phyloP scores from a whole-genome alignment of 495 filamentous ascomycete genomes.

The Lasiosphaeria miniovina region DNA sequence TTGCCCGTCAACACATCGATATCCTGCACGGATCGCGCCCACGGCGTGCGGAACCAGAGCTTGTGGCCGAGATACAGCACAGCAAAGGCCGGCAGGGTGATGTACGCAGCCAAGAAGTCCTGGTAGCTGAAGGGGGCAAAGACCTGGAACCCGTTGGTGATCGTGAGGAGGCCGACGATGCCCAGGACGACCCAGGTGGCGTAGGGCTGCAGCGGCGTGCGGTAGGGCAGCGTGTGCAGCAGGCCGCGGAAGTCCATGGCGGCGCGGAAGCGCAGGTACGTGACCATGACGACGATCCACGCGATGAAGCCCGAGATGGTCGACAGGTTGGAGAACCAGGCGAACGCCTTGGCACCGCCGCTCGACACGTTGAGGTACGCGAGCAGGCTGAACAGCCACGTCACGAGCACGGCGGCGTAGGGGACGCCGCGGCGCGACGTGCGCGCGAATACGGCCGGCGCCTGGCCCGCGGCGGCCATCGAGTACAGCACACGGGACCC shows the following conservation, averaged over 20 bases:
- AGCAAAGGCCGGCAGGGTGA: conserved; percentile 45
- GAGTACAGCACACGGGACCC: conserved; percentile 76
- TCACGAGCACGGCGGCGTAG: conserved; percentile 57
- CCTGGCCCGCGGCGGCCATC: conserved; percentile 60
- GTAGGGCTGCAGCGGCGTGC: conserved; percentile 42
- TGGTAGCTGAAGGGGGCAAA: conserved; percentile 40
- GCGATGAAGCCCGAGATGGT: conserved; percentile 49
- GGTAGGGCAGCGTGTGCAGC: conserved; percentile 38
- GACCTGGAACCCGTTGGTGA: conserved; percentile 49
- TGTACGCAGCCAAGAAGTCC: conserved; percentile 46
- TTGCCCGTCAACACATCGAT: conserved; percentile 49
- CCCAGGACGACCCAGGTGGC: conserved; percentile 36
- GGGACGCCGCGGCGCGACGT: conserved; percentile 61
- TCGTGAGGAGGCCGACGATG: conserved; percentile 38
- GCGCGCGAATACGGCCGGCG: conserved; percentile 53
- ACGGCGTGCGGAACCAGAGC: conserved; percentile 29
- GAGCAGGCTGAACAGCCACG: conserved; percentile 52
- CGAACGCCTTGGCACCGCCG: conserved; percentile 55
- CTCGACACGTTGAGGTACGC: conserved; percentile 61
- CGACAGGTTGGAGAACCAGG: conserved; percentile 54
- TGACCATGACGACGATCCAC: conserved; percentile 49
- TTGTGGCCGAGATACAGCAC: conserved; percentile 44
- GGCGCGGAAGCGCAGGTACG: conserved; percentile 47
- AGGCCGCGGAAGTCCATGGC: conserved; percentile 38
- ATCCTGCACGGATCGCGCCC: conserved; percentile 26